Conservation (phyloP, 352 stramenopile genomes). For the Globisporangium sylvaticum region DNA sequence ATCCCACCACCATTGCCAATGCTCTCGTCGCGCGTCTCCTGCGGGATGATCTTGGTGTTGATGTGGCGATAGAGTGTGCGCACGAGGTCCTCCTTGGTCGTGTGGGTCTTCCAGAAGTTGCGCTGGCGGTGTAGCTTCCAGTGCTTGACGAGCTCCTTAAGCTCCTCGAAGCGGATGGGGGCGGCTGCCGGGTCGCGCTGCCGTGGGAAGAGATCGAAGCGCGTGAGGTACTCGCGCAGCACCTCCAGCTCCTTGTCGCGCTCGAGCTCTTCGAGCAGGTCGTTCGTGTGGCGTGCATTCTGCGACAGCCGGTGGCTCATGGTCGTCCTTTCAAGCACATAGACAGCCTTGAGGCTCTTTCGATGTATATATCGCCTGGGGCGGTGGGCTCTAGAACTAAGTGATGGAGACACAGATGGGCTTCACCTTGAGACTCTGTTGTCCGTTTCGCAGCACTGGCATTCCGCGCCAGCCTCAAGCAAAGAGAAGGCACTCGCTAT, state of each 20-base stretch:
- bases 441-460: not conserved
- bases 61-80: constrained; percentile 84
- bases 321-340: not conserved
- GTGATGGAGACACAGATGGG: not conserved
- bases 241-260: constrained; percentile 86
- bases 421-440: not conserved
- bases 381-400: not conserved
- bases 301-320: constrained; percentile 85
- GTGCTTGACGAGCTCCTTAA: constrained; percentile 89
- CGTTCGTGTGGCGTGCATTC: constrained; percentile 75
- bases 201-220: constrained; percentile 73
- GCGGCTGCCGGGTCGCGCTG: constrained; percentile 68
- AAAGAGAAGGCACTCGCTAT: not conserved
- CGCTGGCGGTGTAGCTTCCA: constrained; percentile 88
- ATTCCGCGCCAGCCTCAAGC: not conserved
- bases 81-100: constrained; percentile 86
- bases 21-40: constrained; percentile 50
- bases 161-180: constrained; percentile 86
- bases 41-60: constrained; percentile 80
- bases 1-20: constrained; percentile 13
- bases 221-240: constrained; percentile 78
- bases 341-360: not conserved
- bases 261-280: constrained; percentile 82
- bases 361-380: not conserved
- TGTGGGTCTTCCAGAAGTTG: constrained; percentile 90